Conservation (phyloP, 345 rosid species). For the Lepidium sativum region DNA sequence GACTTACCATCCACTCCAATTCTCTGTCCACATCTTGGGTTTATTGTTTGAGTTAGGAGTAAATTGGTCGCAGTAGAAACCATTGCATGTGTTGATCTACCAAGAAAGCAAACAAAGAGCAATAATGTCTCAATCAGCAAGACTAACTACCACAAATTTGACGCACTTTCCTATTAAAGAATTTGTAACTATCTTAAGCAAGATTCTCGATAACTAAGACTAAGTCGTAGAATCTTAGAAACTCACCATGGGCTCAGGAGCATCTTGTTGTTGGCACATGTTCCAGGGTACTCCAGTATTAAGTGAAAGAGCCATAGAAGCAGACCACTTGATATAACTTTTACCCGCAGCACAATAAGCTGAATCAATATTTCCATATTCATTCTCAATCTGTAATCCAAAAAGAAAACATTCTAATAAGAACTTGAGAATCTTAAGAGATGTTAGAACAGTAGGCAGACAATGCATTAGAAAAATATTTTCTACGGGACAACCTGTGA, state of each 20-base stretch:
- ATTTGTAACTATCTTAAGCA: not conserved
- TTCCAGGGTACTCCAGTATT: constrained; percentile 98
- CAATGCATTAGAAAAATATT: not conserved
- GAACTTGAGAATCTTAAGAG: not conserved
- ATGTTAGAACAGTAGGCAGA: not conserved
- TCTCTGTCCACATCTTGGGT: constrained; percentile 98
- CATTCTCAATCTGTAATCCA: constrained; percentile 79
- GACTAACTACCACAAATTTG: not conserved
- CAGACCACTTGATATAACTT: constrained; percentile 81
- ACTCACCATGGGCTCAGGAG: constrained; percentile 90
- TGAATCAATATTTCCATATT: constrained; percentile 71
- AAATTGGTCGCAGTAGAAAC: constrained; percentile 93
- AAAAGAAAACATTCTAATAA: not conserved
- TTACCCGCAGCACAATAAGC: constrained; percentile 67
- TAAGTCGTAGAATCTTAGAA: not conserved
- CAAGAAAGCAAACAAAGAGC: not conserved
- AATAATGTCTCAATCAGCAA: constrained; percentile 1
- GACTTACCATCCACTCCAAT: constrained; percentile 91
- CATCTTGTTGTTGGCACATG: constrained; percentile 92
- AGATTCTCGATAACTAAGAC: not conserved
- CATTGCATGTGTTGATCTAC: constrained; percentile 95
- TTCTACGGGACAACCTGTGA: constrained; percentile 58
- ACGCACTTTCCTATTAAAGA: not conserved
- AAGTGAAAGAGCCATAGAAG: constrained; percentile 75
- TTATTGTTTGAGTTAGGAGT: constrained; percentile 79